Base-by-base conservation (phyloP, 768 basidiomycete species). In the Xerocomus potaroensis region DNA sequence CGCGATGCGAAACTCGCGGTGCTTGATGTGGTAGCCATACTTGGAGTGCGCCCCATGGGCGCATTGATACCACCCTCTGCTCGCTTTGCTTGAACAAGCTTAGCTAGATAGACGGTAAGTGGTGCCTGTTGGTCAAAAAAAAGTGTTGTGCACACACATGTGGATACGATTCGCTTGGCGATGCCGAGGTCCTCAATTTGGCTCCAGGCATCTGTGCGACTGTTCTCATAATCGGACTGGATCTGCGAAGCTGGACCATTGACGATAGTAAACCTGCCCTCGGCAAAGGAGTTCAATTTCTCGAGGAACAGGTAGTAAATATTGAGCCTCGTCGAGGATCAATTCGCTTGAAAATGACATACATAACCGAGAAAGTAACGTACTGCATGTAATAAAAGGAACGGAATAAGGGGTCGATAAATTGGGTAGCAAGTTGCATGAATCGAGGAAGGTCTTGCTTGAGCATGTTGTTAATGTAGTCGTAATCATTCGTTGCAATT, bases 301-400 rank as follows among this genome's bases (percentile, higher is more conserved):
- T 99, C 96, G 49, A 96, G 75, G 63, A 97, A 80, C 47, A 96
- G 73, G 69, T 97, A 98, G 72, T 83, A 94, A 48, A 94, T 84
- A 66, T 96, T 95, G 56, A 95, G 73, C 69, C 91, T 95, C 53
- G 40, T 27, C 22, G 19, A 37, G 16, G 35, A 19, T 21, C 21
- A 36, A 16, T 31, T 45, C 40, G 34, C 8, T 49, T 41, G 29
- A 41, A n/a, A 24, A 41, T 43, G 11, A 6, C 22, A 24, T 2
- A 14, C 36, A 30, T 23, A 29, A 35, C 30, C 29, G 42, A 30
- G 37, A 47, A 53, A 41, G 24, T 42, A 23, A 81, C 92, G 61
- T 60, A 94, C 91, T 98, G 92, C 93, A 99, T 97, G 67, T 95
- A 99, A 75, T 87, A 99, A 76, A 93, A 93, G 15, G 92, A 95